These are phyloP conservation scores for Cerrena zonata DNA, from an alignment of 1,284 basidiomycete species.

Conservation along the genomic window DNA sequence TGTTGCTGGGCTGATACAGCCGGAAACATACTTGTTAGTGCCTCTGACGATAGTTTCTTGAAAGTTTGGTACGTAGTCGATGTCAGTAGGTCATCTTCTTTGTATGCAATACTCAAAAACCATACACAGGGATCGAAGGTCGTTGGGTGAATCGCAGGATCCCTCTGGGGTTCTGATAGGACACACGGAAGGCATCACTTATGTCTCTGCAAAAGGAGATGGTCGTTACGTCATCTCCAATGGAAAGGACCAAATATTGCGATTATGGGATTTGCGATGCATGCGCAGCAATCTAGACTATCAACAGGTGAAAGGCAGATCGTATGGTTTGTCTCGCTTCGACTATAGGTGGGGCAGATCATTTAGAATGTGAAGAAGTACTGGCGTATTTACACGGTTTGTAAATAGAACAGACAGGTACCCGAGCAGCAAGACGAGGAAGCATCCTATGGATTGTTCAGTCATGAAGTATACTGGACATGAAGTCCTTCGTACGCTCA, in stretches of 20 bases:
- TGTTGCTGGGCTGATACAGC: constrained; percentile 92
- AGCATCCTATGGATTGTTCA: constrained; percentile 83
- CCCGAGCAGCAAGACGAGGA: constrained; percentile 52
- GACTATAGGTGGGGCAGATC: constrained; percentile 67
- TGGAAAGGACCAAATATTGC: constrained; percentile 90
- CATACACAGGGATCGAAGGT: constrained; percentile 78
- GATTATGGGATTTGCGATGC: constrained; percentile 91
- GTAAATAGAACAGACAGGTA: constrained; percentile 55
- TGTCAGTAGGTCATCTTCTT: background rate
- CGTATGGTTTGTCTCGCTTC: constrained; percentile 62
- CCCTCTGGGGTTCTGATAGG: constrained; percentile 91
- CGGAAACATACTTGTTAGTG: constrained; percentile 90
- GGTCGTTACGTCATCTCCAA: constrained; percentile 96
- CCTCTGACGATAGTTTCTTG: constrained; percentile 88
- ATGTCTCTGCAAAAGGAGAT: constrained; percentile 85
- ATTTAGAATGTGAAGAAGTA: background rate
- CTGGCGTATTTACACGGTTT: constrained; percentile 3
- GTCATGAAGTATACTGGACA: constrained; percentile 96
- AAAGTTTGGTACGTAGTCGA: constrained; percentile 84
- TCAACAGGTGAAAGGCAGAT: constrained; percentile 41
- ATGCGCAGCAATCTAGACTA: constrained; percentile 78
- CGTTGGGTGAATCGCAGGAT: constrained; percentile 70
- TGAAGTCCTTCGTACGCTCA: constrained; percentile 85
- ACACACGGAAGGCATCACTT: constrained; percentile 91
- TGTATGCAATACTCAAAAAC: no score